phyloP scores from a whole-genome alignment of 2,329 filamentous ascomycete species.

The Scedosporium apiospermum region DNA sequence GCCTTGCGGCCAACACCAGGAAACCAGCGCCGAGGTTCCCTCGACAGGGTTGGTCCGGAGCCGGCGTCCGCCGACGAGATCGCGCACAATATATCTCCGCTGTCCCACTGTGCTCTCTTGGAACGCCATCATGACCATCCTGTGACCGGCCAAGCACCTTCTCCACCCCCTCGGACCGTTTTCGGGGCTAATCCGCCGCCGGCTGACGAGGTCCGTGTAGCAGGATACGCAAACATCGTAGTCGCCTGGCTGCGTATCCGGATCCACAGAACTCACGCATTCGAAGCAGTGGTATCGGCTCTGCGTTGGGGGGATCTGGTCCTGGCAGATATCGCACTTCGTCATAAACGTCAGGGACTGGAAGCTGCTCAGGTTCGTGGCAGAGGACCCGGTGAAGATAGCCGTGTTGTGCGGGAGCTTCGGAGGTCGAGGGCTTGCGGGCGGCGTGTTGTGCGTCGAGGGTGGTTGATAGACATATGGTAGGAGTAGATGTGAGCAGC shows the following conservation, averaged over 20 bases:
- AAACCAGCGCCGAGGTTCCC: constrained; percentile 28
- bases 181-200: constrained; percentile 57
- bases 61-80: constrained; percentile 68
- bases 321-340: constrained; percentile 69
- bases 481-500: constrained; percentile 73
- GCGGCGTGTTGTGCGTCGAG: constrained; percentile 21
- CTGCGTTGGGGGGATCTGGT: constrained; percentile 59
- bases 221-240: constrained; percentile 79
- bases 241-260: constrained; percentile 52
- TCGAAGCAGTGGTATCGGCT: constrained; percentile 71
- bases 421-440: constrained; percentile 29
- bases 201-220: constrained; percentile 58
- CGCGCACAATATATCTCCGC: constrained; percentile 56
- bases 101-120: constrained; percentile 58
- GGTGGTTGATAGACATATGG: constrained; percentile 57
- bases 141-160: constrained; percentile 68
- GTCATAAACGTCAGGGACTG: constrained; percentile 63
- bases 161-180: constrained; percentile 79
- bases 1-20: constrained; percentile 42
- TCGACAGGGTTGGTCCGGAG: constrained; percentile 49
- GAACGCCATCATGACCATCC: constrained; percentile 76
- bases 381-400: constrained; percentile 36
- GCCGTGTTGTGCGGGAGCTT: constrained; percentile 35
- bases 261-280: constrained; percentile 47
- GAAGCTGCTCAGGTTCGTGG: constrained; percentile 43